These are phyloP conservation scores for Gossypium lobatum DNA, from an alignment of 441 rosid genomes.

Conservation along the genomic window DNA sequence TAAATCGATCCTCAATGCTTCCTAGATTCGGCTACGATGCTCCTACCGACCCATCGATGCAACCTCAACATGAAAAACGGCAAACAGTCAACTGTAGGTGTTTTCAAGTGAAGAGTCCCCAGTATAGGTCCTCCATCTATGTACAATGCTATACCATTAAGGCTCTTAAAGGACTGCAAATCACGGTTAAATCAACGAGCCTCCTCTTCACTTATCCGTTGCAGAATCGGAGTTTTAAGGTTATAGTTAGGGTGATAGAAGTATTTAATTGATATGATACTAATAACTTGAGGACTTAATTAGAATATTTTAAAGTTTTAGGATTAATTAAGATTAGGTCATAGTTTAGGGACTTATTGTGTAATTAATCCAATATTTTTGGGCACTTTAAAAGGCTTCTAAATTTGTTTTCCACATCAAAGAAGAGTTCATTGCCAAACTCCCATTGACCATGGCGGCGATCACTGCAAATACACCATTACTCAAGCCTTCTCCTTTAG, in stretches of 20 bases:
- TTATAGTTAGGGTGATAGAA: conserved; percentile 44
- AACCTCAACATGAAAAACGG: conserved; percentile 29
- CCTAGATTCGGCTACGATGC: conserved; percentile 53
- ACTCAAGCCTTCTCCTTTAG: conserved; percentile 18
- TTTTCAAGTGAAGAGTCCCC: conserved; percentile 48
- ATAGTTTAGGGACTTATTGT: too few species aligned
- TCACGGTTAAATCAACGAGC: conserved; percentile 37
- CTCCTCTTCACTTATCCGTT: conserved; percentile 32
- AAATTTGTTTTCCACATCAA: not conserved
- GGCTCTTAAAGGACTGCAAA: conserved; percentile 46
- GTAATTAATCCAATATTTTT: too few species aligned
- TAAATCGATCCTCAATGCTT: conserved; percentile 47
- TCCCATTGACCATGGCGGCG: conserved; percentile 27
- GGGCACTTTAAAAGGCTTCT: too few species aligned
- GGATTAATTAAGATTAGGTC: too few species aligned
- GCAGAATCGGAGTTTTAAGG: conserved; percentile 63
- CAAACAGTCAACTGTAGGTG: conserved; percentile 23
- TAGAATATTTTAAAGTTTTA: too few species aligned
- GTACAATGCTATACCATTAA: conserved; percentile 34
- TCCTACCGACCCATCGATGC: conserved; percentile 52
- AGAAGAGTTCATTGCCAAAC: not conserved
- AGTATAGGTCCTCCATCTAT: conserved; percentile 42
- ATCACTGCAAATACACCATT: conserved; percentile 23
- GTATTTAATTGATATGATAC: too few species aligned
- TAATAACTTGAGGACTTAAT: too few species aligned